phyloP scores from a whole-genome alignment of 1,139 yeast genomes.

The Pneumocystis wakefieldiae region DNA sequence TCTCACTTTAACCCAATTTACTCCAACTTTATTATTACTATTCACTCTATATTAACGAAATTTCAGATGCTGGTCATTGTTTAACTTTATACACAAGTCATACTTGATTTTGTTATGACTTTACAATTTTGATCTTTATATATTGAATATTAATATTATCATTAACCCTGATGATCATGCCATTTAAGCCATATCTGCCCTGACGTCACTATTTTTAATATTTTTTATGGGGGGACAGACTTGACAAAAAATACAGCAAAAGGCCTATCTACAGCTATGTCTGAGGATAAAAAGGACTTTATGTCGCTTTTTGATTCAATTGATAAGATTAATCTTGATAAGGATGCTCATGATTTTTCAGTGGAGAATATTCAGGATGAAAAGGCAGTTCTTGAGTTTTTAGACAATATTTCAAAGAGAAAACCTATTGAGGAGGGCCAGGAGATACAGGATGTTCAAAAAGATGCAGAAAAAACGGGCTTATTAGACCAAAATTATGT shows the following conservation, averaged over 20 bases:
- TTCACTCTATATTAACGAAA: not conserved
- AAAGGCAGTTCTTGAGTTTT: not conserved
- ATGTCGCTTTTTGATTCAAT: not conserved
- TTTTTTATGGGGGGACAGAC: not conserved
- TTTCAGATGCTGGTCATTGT: not conserved
- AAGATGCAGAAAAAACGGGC: not conserved
- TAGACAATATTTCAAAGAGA: not conserved
- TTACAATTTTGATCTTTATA: not conserved
- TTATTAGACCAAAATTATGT: not conserved
- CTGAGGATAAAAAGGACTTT: not conserved
- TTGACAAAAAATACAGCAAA: not conserved
- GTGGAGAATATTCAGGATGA: not conserved
- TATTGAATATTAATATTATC: too few species aligned
- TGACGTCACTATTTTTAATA: not conserved
- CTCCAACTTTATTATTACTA: not conserved
- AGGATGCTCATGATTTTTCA: not conserved
- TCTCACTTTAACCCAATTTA: slow-evolving; percentile 1
- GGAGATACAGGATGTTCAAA: not conserved
- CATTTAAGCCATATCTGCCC: too few species aligned
- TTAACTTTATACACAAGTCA: not conserved
- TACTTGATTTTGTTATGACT: not conserved
- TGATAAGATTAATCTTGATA: not conserved
- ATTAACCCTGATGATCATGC: too few species aligned
- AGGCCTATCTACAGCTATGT: not conserved
- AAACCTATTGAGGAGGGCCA: not conserved